Evolutionary conservation across 2,329 filamentous ascomycete genomes (phyloP).

Genomic region (Diaporthe vexans): DNA sequence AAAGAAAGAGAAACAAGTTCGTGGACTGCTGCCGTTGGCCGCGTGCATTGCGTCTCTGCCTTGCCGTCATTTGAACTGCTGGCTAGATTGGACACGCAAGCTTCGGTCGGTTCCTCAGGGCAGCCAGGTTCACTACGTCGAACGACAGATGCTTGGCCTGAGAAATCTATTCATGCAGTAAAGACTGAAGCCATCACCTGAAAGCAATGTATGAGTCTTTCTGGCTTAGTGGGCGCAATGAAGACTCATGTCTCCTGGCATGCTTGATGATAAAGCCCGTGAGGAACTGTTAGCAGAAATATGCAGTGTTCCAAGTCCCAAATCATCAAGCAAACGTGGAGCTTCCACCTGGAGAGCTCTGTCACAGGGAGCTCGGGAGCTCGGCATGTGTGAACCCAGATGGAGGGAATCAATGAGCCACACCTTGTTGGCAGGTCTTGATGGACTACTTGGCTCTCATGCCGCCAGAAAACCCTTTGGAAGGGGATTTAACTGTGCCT

Average conservation of each 20-base stretch:
- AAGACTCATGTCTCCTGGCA: background rate
- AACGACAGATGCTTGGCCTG: background rate
- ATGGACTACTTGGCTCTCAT: background rate
- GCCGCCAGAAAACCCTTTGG: background rate
- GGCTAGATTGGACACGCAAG: slow-evolving; percentile 7
- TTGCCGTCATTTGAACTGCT: background rate
- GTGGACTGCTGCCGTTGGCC: background rate
- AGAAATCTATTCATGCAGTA: background rate
- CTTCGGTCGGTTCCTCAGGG: background rate
- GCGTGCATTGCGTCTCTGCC: background rate
- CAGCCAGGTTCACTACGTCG: background rate
- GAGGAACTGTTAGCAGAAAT: background rate
- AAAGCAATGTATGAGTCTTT: background rate
- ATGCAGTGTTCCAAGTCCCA: background rate
- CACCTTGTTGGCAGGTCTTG: background rate
- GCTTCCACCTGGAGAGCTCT: background rate
- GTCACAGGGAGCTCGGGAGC: background rate
- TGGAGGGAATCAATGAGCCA: background rate
- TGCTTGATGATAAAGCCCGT: background rate
- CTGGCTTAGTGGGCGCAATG: background rate
- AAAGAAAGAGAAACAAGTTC: background rate
- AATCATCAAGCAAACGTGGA: background rate
- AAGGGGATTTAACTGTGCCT: background rate
- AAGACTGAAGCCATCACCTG: background rate
- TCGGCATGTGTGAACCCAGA: no score